phyloP scores from a whole-genome alignment of 2,329 filamentous ascomycete genomes.

The Dryadomyces quercus-mongolicae region DNA sequence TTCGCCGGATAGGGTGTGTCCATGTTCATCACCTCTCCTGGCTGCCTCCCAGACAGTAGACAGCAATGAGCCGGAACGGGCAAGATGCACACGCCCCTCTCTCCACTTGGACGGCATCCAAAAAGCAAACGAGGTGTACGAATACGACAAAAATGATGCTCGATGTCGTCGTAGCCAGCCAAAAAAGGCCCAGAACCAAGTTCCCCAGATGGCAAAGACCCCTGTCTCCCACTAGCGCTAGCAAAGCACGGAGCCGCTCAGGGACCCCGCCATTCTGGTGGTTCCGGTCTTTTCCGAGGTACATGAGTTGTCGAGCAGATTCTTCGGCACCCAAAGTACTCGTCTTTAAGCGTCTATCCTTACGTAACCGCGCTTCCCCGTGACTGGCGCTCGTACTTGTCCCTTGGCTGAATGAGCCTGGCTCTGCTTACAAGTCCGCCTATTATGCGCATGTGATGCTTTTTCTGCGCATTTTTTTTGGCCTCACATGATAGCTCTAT shows the following conservation, averaged over 20 bases:
- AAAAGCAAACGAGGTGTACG: too few species aligned
- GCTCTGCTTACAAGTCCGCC: background rate
- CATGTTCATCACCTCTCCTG: too few species aligned
- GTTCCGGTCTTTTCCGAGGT: conserved; percentile 2
- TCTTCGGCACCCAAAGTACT: background rate
- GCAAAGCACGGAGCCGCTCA: background rate
- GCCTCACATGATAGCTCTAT: too few species aligned
- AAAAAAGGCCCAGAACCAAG: background rate
- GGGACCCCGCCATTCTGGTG: background rate
- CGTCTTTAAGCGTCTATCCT: background rate
- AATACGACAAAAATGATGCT: too few species aligned
- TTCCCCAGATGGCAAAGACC: conserved; percentile 1
- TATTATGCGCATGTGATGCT: background rate
- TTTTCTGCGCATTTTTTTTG: background rate
- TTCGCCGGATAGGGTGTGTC: background rate
- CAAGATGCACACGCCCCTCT: too few species aligned
- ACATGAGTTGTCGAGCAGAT: background rate
- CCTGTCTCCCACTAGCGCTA: background rate
- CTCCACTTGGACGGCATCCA: too few species aligned
- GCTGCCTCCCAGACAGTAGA: too few species aligned
- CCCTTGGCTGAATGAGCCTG: too few species aligned
- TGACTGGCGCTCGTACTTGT: background rate
- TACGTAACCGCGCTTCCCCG: background rate
- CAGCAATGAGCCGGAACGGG: too few species aligned
- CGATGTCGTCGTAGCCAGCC: too few species aligned